Base-by-base conservation (phyloP, 2,329 filamentous ascomycete genomes). In the Raffaelea ambrosiae region DNA sequence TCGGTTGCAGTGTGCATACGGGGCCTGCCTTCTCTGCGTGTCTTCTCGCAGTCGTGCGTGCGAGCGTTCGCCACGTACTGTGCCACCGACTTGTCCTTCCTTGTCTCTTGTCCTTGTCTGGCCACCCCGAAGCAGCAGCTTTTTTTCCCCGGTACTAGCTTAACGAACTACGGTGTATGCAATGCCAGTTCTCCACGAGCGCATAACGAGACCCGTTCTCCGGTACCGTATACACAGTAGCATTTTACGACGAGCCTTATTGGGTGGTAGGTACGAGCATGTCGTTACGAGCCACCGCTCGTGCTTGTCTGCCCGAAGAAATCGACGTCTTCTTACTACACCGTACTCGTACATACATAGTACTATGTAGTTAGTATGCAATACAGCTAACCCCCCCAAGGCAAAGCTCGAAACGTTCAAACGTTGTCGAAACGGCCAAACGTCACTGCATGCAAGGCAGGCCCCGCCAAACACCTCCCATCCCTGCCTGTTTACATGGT, bases 1-100 rank as follows among this genome's bases (percentile, higher is more conserved):
- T 56, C 54, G 53, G 54, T 54, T 56, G 44, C 52, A 54, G 43
- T 45, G 43, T 48, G 50, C 50, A 51, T 51, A 41, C 20, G 39
- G 33, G 8, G 43, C 33, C 23, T 31, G 36, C 26, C 11, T 31
- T 26, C 8, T 38, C 13, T 19, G 7, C 16, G 35, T 38, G 7
- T 19, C 5, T 8, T 16, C 16, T n/a, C 8, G 35, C 13, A 38
- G 35, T n/a, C 7, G 14, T 38, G 7, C 35, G 18, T 38, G 5
- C 35, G 16, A 9, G 16, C 16, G 16, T 9, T 33, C 9, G 16
- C 9, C 31, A 33, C 9, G 31, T 33, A 33, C 31, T 33, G 31
- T 33, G 31, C 16, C 9, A 9, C 31, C 16, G 9, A 9, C 31
- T 9, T 9, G 31, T 9, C 31, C 9, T 9, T 9, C 31, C 16